A percentile compares a stretch with the other conserved stretches of the same genome.
These are phyloP conservation scores for Alternaria brassicicola DNA, from an alignment of 2,329 filamentous ascomycete genomes.

Conservation along the genomic window DNA sequence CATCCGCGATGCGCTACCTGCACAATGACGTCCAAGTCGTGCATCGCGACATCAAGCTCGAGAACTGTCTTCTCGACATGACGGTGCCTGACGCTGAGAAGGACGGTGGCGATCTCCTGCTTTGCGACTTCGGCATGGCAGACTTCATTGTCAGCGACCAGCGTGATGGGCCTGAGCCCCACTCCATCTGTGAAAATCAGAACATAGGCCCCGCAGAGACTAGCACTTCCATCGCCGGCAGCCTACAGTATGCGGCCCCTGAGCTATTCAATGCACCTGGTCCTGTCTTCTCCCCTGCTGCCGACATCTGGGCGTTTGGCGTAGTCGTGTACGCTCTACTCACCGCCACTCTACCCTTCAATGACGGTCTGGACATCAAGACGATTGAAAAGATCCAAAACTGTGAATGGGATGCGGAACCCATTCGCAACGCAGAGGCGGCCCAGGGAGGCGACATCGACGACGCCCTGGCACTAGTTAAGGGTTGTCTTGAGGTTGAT, in stretches of 20 bases:
- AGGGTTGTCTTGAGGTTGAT: slow-evolving; percentile 65
- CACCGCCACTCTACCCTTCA: slow-evolving; percentile 67
- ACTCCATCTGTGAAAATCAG: slow-evolving; percentile 47
- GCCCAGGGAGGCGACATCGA: slow-evolving; percentile 45
- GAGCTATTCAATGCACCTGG: slow-evolving; percentile 53
- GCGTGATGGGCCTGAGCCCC: slow-evolving; percentile 57
- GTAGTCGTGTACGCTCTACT: slow-evolving; percentile 67
- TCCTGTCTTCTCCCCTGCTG: slow-evolving; percentile 58
- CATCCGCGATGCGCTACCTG: slow-evolving; percentile 68
- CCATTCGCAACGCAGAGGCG: slow-evolving; percentile 54
- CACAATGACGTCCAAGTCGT: slow-evolving; percentile 71
- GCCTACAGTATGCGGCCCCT: slow-evolving; percentile 62
- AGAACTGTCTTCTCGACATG: slow-evolving; percentile 69
- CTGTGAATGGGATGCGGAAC: slow-evolving; percentile 63
- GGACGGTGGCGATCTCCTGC: slow-evolving; percentile 62
- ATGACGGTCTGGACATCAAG: slow-evolving; percentile 64
- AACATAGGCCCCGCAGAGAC: slow-evolving; percentile 62
- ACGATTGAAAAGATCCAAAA: slow-evolving; percentile 64
- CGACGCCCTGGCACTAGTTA: slow-evolving; percentile 62
- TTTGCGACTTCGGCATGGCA: slow-evolving; percentile 73
- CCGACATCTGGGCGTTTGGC: slow-evolving; percentile 72
- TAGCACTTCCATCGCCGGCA: slow-evolving; percentile 65
- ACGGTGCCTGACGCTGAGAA: slow-evolving; percentile 54
- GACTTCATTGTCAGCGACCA: slow-evolving; percentile 67
- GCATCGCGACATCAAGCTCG: slow-evolving; percentile 71